A percentile compares a stretch with the other conserved stretches of the same genome.
phyloP scores from a whole-genome alignment of 1,139 yeast genomes.

The Hyphopichia buzzinii region DNA sequence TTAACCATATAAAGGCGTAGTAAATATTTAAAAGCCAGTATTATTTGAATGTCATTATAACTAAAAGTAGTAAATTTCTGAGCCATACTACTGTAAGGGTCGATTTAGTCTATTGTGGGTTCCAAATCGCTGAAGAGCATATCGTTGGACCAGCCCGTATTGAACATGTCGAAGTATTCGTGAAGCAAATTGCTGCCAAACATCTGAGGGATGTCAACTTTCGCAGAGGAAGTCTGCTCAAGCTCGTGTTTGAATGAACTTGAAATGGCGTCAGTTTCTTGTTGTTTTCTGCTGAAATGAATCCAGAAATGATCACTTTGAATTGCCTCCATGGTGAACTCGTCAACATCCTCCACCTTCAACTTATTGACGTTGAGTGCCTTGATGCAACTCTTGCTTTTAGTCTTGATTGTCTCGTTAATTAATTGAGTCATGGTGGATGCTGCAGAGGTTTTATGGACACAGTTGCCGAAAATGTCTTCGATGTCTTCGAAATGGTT shows the following conservation, averaged over 20 bases:
- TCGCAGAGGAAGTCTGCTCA: not conserved
- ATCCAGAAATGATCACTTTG: constrained; percentile 4
- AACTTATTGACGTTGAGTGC: not conserved
- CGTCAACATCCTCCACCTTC: not conserved
- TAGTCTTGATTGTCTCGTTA: not conserved
- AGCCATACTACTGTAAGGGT: no score
- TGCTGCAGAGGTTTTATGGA: not conserved
- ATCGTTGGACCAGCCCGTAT: not conserved
- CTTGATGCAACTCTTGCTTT: not conserved
- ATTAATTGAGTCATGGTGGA: not conserved
- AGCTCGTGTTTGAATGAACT: constrained; percentile 1
- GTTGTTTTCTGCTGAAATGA: constrained; percentile 1
- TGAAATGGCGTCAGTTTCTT: constrained; percentile 1
- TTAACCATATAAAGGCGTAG: no score
- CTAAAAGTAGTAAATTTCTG: no score
- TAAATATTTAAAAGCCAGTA: no score
- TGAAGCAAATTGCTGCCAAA: constrained; percentile 2
- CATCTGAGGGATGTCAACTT: not conserved
- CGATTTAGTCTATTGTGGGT: no score
- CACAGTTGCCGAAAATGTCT: not conserved
- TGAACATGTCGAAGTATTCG: constrained; percentile 4
- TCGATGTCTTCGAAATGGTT: constrained; percentile 2
- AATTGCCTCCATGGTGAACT: not conserved
- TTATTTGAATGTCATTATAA: no score
- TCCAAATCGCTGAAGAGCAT: not conserved